Evolutionary conservation across 176 grass and related monocot genomes (phyloP).

Genomic region (Oryza australiensis): DNA sequence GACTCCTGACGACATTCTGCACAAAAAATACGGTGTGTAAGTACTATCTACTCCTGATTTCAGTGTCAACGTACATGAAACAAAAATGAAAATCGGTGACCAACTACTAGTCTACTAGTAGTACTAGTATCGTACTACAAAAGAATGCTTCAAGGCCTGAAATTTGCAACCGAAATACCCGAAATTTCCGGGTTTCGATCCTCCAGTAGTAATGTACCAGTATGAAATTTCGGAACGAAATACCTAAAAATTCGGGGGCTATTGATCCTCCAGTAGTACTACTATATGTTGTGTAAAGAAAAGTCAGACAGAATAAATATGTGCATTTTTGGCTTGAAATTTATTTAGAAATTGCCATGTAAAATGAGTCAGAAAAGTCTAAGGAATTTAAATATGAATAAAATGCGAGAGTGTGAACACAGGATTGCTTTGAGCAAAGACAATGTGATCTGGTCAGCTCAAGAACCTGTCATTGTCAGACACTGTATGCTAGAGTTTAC

Average conservation of each 20-base stretch:
- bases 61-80: background rate
- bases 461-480: constrained; percentile 10
- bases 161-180: background rate
- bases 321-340: background rate
- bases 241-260: background rate
- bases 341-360: background rate
- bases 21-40: constrained; percentile 42
- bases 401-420: background rate
- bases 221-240: too few species aligned
- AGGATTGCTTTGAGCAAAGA: background rate
- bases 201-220: too few species aligned
- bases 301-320: background rate
- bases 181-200: background rate
- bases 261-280: background rate
- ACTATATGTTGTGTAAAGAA: background rate
- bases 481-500: background rate
- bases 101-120: background rate
- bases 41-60: background rate
- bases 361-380: background rate
- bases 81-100: background rate
- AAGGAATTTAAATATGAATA: background rate
- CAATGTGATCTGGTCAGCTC: background rate
- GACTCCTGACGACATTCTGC: constrained; percentile 37
- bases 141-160: background rate
- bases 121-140: background rate